phyloP scores from a whole-genome alignment of 768 basidiomycete genomes.

The Leccinum aurantiacum region DNA sequence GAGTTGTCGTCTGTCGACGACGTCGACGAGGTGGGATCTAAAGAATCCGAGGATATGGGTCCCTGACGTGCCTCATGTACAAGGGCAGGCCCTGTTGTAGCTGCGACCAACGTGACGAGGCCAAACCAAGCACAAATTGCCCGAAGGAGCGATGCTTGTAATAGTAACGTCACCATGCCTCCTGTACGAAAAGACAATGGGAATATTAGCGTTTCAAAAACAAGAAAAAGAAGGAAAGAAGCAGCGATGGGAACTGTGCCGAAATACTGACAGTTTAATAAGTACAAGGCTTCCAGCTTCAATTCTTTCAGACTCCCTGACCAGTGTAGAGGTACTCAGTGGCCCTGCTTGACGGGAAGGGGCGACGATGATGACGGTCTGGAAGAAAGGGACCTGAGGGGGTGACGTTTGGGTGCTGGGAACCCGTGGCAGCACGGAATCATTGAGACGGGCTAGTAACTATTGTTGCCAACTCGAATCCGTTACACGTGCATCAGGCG shows the following conservation, averaged over 20 bases:
- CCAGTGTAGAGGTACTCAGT: not conserved
- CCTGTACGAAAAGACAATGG: not conserved
- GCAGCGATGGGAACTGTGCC: not conserved
- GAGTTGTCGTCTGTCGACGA: not conserved
- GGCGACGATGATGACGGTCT: not conserved
- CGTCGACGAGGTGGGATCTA: conserved; percentile 10
- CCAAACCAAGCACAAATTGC: conserved; percentile 8
- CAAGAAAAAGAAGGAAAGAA: not conserved
- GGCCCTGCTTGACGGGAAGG: not conserved
- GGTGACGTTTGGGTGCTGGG: conserved; percentile 4
- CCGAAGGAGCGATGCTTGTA: not conserved
- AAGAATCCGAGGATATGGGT: conserved; percentile 4
- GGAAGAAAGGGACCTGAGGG: not conserved
- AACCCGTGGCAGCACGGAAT: not conserved
- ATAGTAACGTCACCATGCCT: conserved; percentile 14
- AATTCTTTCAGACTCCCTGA: not conserved
- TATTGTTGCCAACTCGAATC: conserved; percentile 4
- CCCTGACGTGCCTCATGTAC: conserved; percentile 26
- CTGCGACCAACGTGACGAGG: conserved; percentile 13
- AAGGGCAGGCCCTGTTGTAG: conserved; percentile 13
- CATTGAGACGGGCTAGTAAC: not conserved
- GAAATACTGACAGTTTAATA: not conserved
- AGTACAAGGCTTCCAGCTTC: not conserved
- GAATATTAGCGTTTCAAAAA: not conserved
- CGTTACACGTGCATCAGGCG: conserved; percentile 19